Conservation (phyloP, 345 rosid species). For the Corymbia maculata region DNA sequence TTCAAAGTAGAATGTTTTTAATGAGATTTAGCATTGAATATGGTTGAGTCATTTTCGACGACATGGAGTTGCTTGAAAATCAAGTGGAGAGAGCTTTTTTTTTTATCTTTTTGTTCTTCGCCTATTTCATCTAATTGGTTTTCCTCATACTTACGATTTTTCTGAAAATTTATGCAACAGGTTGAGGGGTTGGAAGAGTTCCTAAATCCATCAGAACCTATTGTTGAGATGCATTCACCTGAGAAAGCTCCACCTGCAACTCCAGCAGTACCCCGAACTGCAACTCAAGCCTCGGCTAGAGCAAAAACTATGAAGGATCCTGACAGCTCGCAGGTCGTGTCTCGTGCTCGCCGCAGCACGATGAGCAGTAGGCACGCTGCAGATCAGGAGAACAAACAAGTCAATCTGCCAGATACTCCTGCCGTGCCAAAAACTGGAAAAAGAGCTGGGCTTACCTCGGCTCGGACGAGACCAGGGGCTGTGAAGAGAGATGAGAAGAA, state of each 20-base stretch:
- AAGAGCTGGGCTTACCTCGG: conserved; percentile 23
- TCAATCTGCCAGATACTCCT: conserved; percentile 19
- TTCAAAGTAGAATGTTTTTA: not conserved
- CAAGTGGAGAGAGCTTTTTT: not conserved
- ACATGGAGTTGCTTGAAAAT: not conserved
- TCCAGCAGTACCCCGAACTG: conserved; percentile 21
- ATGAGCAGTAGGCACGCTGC: conserved; percentile 18
- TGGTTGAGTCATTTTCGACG: not conserved
- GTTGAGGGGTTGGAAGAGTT: conserved; percentile 80
- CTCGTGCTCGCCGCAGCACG: conserved; percentile 27
- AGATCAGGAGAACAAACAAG: conserved; percentile 29
- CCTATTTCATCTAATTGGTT: not conserved
- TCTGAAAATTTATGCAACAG: conserved; percentile 13
- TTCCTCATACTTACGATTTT: not conserved
- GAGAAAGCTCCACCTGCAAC: conserved; percentile 13
- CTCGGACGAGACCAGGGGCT: not conserved
- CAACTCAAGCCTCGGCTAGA: conserved; percentile 38
- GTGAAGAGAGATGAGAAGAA: not conserved
- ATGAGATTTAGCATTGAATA: not conserved
- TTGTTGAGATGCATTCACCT: conserved; percentile 19
- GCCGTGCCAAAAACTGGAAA: conserved; percentile 17
- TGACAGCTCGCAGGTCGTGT: conserved; percentile 21
- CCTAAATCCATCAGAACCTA: conserved; percentile 14
- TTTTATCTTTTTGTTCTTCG: not conserved
- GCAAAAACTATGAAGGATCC: conserved; percentile 31